Conservation (phyloP, 441 rosid genomes). For the Codiaeum variegatum region DNA sequence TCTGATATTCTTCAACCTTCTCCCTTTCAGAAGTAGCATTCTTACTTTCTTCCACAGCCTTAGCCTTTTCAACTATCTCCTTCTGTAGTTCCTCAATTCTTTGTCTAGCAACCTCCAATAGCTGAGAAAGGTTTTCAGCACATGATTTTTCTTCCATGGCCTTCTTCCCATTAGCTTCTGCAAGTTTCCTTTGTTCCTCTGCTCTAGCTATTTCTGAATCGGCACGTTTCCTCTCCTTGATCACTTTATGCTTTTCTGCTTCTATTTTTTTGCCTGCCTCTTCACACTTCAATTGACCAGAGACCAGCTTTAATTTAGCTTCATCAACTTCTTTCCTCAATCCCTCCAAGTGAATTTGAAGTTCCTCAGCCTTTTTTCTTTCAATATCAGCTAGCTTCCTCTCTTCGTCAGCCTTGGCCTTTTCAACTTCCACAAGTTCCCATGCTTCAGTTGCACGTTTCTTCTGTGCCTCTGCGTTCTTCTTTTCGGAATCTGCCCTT, state of each 20-base stretch:
- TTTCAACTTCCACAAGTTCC: constrained; percentile 36
- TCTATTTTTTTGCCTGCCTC: constrained; percentile 44
- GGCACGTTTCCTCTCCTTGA: constrained; percentile 52
- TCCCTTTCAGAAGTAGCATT: constrained; percentile 36
- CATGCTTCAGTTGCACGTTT: constrained; percentile 41
- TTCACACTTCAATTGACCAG: constrained; percentile 43
- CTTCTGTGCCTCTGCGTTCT: constrained; percentile 47
- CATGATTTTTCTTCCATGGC: constrained; percentile 35
- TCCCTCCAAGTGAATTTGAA: constrained; percentile 45
- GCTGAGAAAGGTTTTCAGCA: constrained; percentile 39
- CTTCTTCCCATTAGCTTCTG: constrained; percentile 49
- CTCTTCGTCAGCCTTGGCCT: constrained; percentile 44
- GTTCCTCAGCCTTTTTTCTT: constrained; percentile 46
- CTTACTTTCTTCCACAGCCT: constrained; percentile 44
- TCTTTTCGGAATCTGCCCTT: constrained; percentile 52
- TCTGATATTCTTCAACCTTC: constrained; percentile 44
- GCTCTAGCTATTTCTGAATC: constrained; percentile 56
- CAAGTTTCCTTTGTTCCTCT: constrained; percentile 51
- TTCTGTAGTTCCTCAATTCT: constrained; percentile 43
- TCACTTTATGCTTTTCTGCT: constrained; percentile 48
- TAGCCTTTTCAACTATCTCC: constrained; percentile 37
- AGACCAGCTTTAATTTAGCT: constrained; percentile 46
- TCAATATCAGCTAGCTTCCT: constrained; percentile 35
- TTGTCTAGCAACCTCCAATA: constrained; percentile 38
- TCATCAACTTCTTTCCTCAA: constrained; percentile 47